Evolutionary conservation across 768 basidiomycete genomes (phyloP), one percentile per base, ranked within the genome.

Genomic region (Tulasnella sp.): DNA sequence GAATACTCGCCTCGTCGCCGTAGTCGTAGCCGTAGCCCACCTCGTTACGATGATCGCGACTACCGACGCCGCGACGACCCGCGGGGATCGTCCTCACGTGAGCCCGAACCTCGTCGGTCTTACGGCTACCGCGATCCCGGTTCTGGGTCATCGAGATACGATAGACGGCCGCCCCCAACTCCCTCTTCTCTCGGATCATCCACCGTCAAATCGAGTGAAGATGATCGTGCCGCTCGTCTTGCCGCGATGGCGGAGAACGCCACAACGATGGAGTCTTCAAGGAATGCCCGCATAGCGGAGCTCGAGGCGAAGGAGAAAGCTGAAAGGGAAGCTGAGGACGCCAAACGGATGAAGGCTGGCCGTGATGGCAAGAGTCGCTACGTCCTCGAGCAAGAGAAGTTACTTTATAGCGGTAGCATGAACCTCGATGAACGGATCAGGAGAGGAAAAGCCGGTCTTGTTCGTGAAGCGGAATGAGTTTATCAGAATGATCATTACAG

Each of bases 181-280:
- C 44, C 44, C 44, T 75, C 84, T 85, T 57, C 87, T 86, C 57
- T 85, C 85, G 37, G 85, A 42, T 55, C 78, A 35, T 51, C 70
- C 37, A 39, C 82, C 48, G 48, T 73, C 4, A 73, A 77, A 3
- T 81, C 74, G 82, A 79, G 84, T 10, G 76, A 69, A 11, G 86
- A 88, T 0, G 92, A 91, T 39, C 91, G 96, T 44, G 91, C 91
- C 3, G 92, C 93, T 37, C 91, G 93, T n/a, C 86, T 99, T 39
- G 96, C 94, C 0, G 92, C 95, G 5, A 99, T 99, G 97, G 85
- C 91, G 32, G 84, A 88, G 1, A 89, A 91, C 78, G 97, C 97
- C 0, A 83, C 86, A n/a, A 83, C 84, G 10, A 87, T 95, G 85
- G 88, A 89, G 70, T 83, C 84, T 0, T 91, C 95, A 69, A 90